A percentile compares a stretch with the other conserved stretches of the same genome.
These are phyloP conservation scores for Buxus sempervirens DNA, from an alignment of 164 flowering plant genomes.

Conservation along the genomic window DNA sequence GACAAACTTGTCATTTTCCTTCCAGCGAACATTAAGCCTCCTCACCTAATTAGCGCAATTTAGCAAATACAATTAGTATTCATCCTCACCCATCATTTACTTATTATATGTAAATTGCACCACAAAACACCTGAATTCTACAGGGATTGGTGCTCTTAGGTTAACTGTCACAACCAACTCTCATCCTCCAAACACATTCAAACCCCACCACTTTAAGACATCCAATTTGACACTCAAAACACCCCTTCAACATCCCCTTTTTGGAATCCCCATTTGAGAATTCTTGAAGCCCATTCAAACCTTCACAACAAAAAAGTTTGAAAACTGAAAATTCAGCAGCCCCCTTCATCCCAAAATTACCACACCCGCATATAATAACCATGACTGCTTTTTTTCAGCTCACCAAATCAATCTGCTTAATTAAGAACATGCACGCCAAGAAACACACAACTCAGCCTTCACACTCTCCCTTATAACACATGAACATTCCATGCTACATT, in stretches of 20 bases:
- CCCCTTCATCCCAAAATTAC: not conserved
- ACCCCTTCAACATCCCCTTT: not conserved
- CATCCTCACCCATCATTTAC: too few species aligned
- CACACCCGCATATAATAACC: not conserved
- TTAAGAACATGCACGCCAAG: slow-evolving; percentile 41
- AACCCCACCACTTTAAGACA: not conserved
- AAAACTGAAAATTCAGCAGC: not conserved
- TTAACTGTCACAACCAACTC: slow-evolving; percentile 31
- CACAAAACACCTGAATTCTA: too few species aligned
- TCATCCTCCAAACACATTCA: slow-evolving; percentile 8
- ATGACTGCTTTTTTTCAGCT: slow-evolving; percentile 53
- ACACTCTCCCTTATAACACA: slow-evolving; percentile 25
- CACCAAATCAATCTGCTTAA: slow-evolving; percentile 66
- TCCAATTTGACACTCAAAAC: slow-evolving; percentile 7
- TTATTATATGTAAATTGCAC: too few species aligned
- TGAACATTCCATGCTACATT: slow-evolving; percentile 10
- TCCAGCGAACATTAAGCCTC: too few species aligned
- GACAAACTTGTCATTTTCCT: too few species aligned
- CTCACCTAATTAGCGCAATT: too few species aligned
- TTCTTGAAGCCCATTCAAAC: not conserved
- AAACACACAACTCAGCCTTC: slow-evolving; percentile 27
- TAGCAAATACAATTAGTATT: too few species aligned
- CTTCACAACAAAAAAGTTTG: not conserved
- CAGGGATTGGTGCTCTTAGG: slow-evolving; percentile 19
- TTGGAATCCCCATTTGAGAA: not conserved